phyloP scores from a whole-genome alignment of 176 grass and related monocot genomes.

The Phragmites australis region DNA sequence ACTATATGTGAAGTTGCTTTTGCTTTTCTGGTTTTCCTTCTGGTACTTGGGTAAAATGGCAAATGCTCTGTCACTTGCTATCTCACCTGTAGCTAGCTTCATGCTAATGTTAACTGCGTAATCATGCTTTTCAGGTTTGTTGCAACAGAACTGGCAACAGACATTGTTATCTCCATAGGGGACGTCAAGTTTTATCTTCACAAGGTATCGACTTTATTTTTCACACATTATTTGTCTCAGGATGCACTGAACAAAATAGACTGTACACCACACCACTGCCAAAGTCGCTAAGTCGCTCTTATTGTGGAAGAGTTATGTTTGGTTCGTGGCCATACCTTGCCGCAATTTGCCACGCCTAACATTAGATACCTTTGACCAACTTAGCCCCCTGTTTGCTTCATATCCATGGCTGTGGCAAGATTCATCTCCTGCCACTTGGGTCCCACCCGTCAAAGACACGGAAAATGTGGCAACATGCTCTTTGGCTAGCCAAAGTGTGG shows the following conservation, averaged over 20 bases:
- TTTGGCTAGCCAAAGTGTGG: too few relatives aligned
- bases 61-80: constrained; percentile 30
- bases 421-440: too few relatives aligned
- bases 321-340: too few relatives aligned
- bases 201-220: constrained; percentile 62
- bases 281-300: not conserved
- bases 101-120: not conserved
- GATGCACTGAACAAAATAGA: constrained; percentile 12
- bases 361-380: too few relatives aligned
- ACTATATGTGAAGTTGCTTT: constrained; percentile 28
- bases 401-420: too few relatives aligned
- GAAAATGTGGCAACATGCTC: too few relatives aligned
- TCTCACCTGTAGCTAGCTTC: constrained; percentile 46
- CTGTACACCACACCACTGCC: not conserved
- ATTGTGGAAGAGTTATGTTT: not conserved
- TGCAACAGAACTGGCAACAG: constrained; percentile 87
- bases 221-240: constrained; percentile 8
- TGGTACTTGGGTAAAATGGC: constrained; percentile 32
- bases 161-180: constrained; percentile 74
- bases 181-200: constrained; percentile 97
- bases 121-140: constrained; percentile 80
- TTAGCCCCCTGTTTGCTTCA: too few relatives aligned
- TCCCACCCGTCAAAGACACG: too few relatives aligned
- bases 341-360: too few relatives aligned
- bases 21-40: constrained; percentile 39